phyloP scores from a whole-genome alignment of 345 rosid genomes.

The Mercurialis annua region DNA sequence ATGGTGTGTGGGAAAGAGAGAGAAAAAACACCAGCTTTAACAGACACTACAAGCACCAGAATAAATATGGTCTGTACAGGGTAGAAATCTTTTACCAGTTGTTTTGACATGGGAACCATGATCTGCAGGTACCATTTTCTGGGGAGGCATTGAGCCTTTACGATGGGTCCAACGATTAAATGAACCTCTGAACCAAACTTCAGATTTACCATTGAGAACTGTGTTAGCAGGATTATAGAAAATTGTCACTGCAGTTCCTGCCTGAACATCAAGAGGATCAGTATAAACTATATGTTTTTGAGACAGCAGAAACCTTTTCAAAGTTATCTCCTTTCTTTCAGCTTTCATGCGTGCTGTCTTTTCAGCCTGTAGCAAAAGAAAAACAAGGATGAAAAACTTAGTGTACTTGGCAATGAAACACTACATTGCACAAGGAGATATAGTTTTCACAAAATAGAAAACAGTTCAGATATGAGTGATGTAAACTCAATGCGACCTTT shows the following conservation, averaged over 20 bases:
- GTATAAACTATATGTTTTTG: constrained; percentile 81
- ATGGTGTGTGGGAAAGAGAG: neutral
- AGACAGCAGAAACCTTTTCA: constrained; percentile 74
- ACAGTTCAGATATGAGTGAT: constrained; percentile 7
- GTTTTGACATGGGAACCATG: constrained; percentile 55
- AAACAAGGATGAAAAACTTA: constrained; percentile 10
- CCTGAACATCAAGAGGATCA: constrained; percentile 77
- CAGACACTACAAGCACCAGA: constrained; percentile 3
- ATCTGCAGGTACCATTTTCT: constrained; percentile 64
- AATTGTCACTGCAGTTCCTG: constrained; percentile 61
- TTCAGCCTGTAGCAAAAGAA: constrained; percentile 48
- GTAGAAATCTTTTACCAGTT: constrained; percentile 48
- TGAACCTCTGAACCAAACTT: constrained; percentile 90
- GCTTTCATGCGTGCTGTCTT: constrained; percentile 67
- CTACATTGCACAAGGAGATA: constrained; percentile 9
- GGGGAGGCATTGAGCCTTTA: constrained; percentile 72
- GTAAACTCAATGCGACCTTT: neutral
- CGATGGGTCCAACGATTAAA: constrained; percentile 93
- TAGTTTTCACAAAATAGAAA: constrained; percentile 10
- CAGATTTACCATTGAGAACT: constrained; percentile 72
- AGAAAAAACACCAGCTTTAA: neutral
- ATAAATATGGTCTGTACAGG: neutral
- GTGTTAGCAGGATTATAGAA: constrained; percentile 85
- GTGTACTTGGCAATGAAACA: constrained; percentile 7
- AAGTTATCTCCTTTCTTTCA: constrained; percentile 61